Conservation (phyloP, 371 early-diverging fungal species). For the Mucor piriformis region DNA sequence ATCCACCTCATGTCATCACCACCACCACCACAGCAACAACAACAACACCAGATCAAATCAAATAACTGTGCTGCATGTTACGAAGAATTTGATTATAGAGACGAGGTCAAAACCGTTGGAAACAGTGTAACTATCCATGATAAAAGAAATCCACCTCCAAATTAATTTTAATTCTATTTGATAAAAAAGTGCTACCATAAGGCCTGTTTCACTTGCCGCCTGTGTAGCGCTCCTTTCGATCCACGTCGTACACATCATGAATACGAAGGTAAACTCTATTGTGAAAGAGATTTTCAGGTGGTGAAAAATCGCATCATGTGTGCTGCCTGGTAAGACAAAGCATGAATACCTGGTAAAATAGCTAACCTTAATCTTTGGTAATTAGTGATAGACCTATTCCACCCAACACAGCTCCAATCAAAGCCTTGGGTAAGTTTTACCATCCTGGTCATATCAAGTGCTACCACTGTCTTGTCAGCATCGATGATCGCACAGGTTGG, state of each 20-base stretch:
- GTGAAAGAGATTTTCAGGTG: conserved; percentile 69
- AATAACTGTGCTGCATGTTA: conserved; percentile 25
- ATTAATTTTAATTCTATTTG: not conserved
- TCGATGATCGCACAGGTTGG: conserved; percentile 74
- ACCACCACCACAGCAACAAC: not conserved
- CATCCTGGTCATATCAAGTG: conserved; percentile 74
- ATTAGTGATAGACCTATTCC: conserved; percentile 50
- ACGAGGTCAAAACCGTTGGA: conserved; percentile 38
- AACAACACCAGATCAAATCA: not conserved
- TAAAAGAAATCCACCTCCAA: not conserved
- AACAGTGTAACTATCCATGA: conserved; percentile 29
- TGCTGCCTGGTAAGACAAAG: conserved; percentile 55
- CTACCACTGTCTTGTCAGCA: conserved; percentile 64
- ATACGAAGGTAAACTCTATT: conserved; percentile 67
- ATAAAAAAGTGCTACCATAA: conserved; percentile 53
- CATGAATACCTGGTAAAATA: not conserved
- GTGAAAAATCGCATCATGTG: conserved; percentile 52
- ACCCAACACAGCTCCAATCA: conserved; percentile 51
- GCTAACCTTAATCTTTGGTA: not conserved
- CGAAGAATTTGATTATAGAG: conserved; percentile 49
- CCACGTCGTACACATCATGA: conserved; percentile 66
- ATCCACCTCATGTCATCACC: conserved; percentile 7
- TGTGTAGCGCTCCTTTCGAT: conserved; percentile 68
- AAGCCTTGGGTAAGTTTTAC: conserved; percentile 65
- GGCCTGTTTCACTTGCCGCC: conserved; percentile 63